These are phyloP conservation scores for apple (Malus domestica) DNA, from an alignment of 306 rosid species.

Conservation along the genomic window ASM211411v1 NC_041804.1:1224001-1224500, in stretches of 20 bases:
- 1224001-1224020: slow-evolving; percentile 82
- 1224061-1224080: not conserved
- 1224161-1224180: not conserved
- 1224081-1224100: no score
- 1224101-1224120: no score
- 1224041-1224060: slow-evolving; percentile 13
- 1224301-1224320: not conserved
- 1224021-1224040: slow-evolving; percentile 60
- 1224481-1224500: slow-evolving; percentile 26
- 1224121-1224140: no score
- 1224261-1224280: no score
- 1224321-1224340: not conserved
- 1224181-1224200: not conserved
- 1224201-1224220: no score
- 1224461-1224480: no score
- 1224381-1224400: no score
- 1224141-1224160: no score
- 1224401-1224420: no score
- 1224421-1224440: no score
- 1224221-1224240: no score
- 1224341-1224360: not conserved
- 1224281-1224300: not conserved
- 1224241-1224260: not conserved
- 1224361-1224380: not conserved
- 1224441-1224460: not conserved